Percentiles rank a stretch among this genome's conserved stretches.
Conservation (phyloP, 2,329 filamentous ascomycete species). For the Dactylellina leptospora region DNA sequence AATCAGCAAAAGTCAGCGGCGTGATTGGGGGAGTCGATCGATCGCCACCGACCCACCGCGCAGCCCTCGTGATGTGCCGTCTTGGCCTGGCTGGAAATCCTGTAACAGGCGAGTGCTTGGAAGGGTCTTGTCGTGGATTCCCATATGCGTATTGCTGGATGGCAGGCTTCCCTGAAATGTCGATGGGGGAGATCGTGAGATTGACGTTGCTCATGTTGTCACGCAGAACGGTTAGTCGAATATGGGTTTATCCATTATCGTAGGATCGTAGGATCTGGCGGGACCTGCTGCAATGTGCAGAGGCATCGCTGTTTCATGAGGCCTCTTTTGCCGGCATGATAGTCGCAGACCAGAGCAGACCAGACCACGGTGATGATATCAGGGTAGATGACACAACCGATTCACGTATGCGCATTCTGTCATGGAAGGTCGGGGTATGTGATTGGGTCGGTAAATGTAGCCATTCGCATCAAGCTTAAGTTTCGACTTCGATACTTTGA, state of each 20-base stretch:
- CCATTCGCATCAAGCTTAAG: constrained; percentile 1
- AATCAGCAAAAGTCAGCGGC: neutral
- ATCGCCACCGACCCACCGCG: constrained; percentile 42
- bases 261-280: constrained; percentile 10
- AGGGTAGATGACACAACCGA: neutral
- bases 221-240: too few species aligned
- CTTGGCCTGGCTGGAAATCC: constrained; percentile 17
- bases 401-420: neutral
- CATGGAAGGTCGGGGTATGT: neutral
- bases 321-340: constrained; percentile 6
- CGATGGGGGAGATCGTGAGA: constrained; percentile 31
- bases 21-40: constrained; percentile 24
- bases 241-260: too few species aligned
- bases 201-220: too few species aligned
- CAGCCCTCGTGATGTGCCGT: constrained; percentile 43
- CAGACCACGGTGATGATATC: constrained; percentile 6
- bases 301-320: neutral
- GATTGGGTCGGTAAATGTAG: constrained; percentile 53
- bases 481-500: neutral
- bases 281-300: constrained; percentile 19
- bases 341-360: neutral
- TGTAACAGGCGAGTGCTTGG: constrained; percentile 23
- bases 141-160: too few species aligned
- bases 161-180: constrained; percentile 1
- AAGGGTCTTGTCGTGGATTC: too few species aligned